Evolutionary conservation across 2,329 filamentous ascomycete species (phyloP).

Genomic region (Botryosphaeria agaves): DNA sequence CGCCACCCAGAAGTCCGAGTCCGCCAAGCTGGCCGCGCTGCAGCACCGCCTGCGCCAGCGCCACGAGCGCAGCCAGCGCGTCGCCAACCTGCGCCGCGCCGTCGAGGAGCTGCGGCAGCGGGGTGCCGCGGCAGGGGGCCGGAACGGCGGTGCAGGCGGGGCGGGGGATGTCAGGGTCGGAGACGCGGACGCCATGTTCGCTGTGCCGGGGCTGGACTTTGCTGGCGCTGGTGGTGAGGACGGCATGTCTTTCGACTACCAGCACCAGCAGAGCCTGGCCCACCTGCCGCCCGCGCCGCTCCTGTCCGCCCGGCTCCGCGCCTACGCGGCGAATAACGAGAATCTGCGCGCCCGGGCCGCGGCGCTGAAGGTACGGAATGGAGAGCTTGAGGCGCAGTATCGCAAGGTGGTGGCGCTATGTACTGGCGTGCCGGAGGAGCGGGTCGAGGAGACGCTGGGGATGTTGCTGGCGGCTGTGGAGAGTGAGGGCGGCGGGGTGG

Average conservation of each 20-base stretch:
- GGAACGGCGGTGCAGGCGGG: too few relatives aligned
- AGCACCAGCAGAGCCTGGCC: conserved; percentile 10
- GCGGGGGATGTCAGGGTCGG: conserved; percentile 12
- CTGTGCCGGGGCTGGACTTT: conserved; percentile 4
- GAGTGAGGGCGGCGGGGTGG: conserved; percentile 40
- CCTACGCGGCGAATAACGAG: conserved; percentile 52
- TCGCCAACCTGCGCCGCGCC: conserved; percentile 60
- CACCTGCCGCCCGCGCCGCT: conserved; percentile 41
- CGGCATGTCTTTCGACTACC: neutral
- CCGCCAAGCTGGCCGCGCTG: conserved; percentile 53
- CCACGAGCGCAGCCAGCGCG: conserved; percentile 50
- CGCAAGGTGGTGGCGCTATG: conserved; percentile 76
- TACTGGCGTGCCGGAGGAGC: conserved; percentile 58
- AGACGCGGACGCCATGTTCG: conserved; percentile 16
- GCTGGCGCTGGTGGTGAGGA: conserved; percentile 1
- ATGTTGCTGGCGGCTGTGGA: conserved; percentile 74
- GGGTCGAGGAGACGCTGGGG: conserved; percentile 67
- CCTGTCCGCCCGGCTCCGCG: conserved; percentile 50
- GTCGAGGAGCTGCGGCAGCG: conserved; percentile 34
- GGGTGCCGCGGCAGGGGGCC: neutral
- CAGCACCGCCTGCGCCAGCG: conserved; percentile 46
- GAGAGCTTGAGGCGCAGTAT: conserved; percentile 75
- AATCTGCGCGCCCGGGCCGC: conserved; percentile 50
- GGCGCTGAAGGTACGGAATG: conserved; percentile 59
- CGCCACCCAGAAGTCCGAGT: conserved; percentile 58